Base-by-base conservation (phyloP, 2,329 filamentous ascomycete species). In the Penicillium sp. region DNA sequence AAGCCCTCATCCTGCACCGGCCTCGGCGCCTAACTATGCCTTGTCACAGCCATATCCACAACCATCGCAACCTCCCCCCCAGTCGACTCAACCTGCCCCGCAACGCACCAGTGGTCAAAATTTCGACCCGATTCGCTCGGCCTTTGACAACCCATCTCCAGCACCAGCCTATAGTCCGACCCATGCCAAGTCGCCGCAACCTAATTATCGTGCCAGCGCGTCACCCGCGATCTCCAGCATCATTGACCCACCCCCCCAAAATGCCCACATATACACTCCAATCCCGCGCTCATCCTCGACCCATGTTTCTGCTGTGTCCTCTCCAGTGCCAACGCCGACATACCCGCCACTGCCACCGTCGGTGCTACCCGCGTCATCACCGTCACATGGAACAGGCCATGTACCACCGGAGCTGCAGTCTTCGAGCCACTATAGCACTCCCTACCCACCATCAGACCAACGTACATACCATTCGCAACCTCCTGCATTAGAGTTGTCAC, bases 151-250 rank as follows among this genome's bases (percentile, higher is more conserved):
- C 50, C 61, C 72, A 58, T 64, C 74, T 42, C 66, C 71, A 68
- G 56, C 74, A 49, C 62, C 71, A 61, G 55, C 72, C 61, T 78
- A 77, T 60, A 79, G 70, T 59, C 77, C 75, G 20, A 70, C 76
- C n/a, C 75, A 77, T 53, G 75, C 75, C n/a, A 76, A 78, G 7
- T 79, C 77, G 14, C 72, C 70, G 75, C 82, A 73, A 69, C 80
- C 60, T 76, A 64, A 67, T 20, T 76, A 89, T 73, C 85, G 89
- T 52, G 89, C 90, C n/a, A 93, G 89, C 69, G 89, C 89, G 37
- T 97, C 93, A 4, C 92, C 93, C 1, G 93, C 93, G 2, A 96
- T 97, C 63, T 88, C 91, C 6, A 96, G 90, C 74, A 82, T 97
- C 54, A 90, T 97, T 49, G 91, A 96, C 63, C 89, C 88, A 68